A percentile compares a stretch with the other conserved stretches of the same genome.
Conservation (phyloP, 176 grass and related monocot genomes). For the Rhynchospora tenuis region DNA sequence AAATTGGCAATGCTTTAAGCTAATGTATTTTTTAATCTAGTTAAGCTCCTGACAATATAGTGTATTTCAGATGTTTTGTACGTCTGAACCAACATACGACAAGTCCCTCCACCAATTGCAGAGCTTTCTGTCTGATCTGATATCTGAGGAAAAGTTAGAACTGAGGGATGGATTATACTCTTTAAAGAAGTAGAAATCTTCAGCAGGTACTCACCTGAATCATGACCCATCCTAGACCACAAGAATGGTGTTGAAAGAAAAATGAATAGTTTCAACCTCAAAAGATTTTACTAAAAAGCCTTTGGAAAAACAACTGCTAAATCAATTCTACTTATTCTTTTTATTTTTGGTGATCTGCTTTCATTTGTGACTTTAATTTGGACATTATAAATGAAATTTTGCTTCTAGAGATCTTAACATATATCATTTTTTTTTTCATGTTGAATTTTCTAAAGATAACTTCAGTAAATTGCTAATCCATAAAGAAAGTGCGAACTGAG, state of each 20-base stretch:
- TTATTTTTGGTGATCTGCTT: not conserved
- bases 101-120: slow-evolving; percentile 91
- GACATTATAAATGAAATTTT: not conserved
- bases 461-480: not conserved
- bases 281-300: not conserved
- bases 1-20: not conserved
- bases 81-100: slow-evolving; percentile 86
- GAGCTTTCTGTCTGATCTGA: slow-evolving; percentile 73
- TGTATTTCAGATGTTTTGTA: slow-evolving; percentile 80
- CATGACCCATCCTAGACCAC: not conserved
- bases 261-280: not conserved
- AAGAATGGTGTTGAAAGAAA: slow-evolving; percentile 18
- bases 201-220: not conserved
- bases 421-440: not conserved
- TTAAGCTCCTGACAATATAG: not conserved
- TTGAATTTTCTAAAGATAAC: not conserved
- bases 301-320: not conserved
- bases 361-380: not conserved
- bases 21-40: not conserved
- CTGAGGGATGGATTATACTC: slow-evolving; percentile 71
- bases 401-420: not conserved
- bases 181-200: slow-evolving; percentile 44
- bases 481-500: not conserved
- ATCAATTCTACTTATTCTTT: not conserved
- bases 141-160: slow-evolving; percentile 84